phyloP scores from a whole-genome alignment of 169 alveolate genomes.

The Cytauxzoon felis region DNA sequence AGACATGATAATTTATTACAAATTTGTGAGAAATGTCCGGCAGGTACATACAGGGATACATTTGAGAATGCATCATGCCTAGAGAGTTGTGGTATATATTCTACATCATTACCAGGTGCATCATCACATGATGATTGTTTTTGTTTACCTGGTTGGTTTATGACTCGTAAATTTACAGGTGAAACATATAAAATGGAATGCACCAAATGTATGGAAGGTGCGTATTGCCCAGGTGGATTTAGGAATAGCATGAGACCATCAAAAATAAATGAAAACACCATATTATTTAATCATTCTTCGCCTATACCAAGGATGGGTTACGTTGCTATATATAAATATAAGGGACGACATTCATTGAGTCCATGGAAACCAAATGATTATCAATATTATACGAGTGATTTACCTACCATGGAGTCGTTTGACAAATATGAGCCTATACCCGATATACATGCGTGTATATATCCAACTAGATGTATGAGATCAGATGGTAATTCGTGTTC shows the following conservation, averaged over 20 bases:
- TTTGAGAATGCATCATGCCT: conserved; percentile 64
- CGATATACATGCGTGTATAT: conserved; percentile 63
- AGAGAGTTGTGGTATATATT: conserved; percentile 69
- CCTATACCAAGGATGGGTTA: conserved; percentile 47
- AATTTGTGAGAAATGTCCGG: conserved; percentile 53
- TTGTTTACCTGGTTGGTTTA: conserved; percentile 67
- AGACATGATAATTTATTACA: conserved; percentile 9
- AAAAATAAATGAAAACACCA: conserved; percentile 32
- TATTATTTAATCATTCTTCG: conserved; percentile 31
- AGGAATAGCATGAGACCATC: too few species aligned
- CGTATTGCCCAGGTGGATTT: conserved; percentile 71
- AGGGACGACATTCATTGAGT: neutral
- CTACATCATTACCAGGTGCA: conserved; percentile 70
- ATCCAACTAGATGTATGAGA: conserved; percentile 65
- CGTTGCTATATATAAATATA: conserved; percentile 25
- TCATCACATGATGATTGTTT: conserved; percentile 67
- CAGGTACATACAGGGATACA: conserved; percentile 67
- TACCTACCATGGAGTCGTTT: conserved; percentile 33
- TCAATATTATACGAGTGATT: neutral
- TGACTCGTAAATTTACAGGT: conserved; percentile 52
- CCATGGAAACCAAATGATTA: conserved; percentile 27
- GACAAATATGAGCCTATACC: conserved; percentile 49
- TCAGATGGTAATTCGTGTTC: conserved; percentile 47
- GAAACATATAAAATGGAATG: conserved; percentile 56
- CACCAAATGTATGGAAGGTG: conserved; percentile 65